phyloP scores from a whole-genome alignment of 352 stramenopile species.

The Plasmopara halstedii region DNA sequence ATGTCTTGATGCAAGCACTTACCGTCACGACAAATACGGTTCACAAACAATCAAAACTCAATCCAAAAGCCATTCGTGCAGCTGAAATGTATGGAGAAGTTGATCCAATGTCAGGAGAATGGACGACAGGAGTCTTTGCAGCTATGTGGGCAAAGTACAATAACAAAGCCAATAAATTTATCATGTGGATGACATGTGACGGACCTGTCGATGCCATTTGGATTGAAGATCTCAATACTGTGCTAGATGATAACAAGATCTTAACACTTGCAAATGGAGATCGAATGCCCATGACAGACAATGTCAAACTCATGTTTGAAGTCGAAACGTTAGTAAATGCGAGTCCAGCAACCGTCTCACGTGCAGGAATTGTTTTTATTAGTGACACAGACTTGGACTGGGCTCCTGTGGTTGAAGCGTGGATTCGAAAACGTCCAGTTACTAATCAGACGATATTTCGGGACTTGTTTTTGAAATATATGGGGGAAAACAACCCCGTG shows the following conservation, averaged over 20 bases:
- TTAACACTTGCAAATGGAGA: constrained; percentile 96
- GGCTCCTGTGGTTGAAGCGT: constrained; percentile 94
- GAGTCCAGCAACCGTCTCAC: constrained; percentile 94
- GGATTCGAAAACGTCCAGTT: constrained; percentile 89
- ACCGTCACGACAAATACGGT: constrained; percentile 88
- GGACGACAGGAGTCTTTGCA: constrained; percentile 96
- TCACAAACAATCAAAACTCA: constrained; percentile 95
- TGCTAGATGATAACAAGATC: constrained; percentile 98
- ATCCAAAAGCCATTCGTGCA: constrained; percentile 96
- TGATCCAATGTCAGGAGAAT: constrained; percentile 94
- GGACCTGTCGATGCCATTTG: constrained; percentile 97
- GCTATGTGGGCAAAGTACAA: constrained; percentile 99
- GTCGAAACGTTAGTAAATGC: constrained; percentile 96
- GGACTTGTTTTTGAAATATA: constrained; percentile 93
- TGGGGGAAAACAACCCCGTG: constrained; percentile 91
- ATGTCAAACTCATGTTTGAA: constrained; percentile 97
- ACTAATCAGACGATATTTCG: constrained; percentile 86
- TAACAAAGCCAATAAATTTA: constrained; percentile 96
- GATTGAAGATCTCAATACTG: constrained; percentile 98
- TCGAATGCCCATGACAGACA: constrained; percentile 97
- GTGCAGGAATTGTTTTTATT: constrained; percentile 97
- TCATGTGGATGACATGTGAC: constrained; percentile 98
- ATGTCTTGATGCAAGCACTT: constrained; percentile 90
- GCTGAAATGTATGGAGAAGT: constrained; percentile 99
- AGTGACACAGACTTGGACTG: constrained; percentile 97